Evolutionary conservation across 129 eudicot species (phyloP).

Genomic region (Centella asiatica): DNA sequence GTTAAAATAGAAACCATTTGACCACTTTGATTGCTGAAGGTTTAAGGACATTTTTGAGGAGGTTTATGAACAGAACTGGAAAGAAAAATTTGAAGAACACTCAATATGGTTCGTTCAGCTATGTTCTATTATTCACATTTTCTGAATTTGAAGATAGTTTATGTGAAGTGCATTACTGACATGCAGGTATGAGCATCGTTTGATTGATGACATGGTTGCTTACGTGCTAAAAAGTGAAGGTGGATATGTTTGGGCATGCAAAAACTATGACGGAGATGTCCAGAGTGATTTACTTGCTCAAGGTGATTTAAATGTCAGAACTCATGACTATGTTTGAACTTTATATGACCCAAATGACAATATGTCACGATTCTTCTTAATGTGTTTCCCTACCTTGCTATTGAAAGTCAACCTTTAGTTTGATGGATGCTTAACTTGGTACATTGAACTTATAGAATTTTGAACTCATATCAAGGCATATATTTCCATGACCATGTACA

Average conservation of each 20-base stretch:
- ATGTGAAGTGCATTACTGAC: background rate
- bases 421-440: no score
- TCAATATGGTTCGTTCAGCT: constrained; percentile 49
- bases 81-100: constrained; percentile 69
- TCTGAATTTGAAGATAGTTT: background rate
- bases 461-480: no score
- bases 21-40: constrained; percentile 28
- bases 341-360: background rate
- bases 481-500: no score
- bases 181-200: constrained; percentile 90
- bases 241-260: constrained; percentile 98
- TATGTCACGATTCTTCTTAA: background rate
- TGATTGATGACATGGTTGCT: constrained; percentile 99
- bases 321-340: background rate
- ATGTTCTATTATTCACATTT: background rate
- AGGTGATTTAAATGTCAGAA: constrained; percentile 39
- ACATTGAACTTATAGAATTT: no score
- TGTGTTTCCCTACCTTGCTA: no score
- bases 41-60: constrained; percentile 96
- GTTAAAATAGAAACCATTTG: background rate
- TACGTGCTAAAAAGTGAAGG: constrained; percentile 91
- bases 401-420: no score
- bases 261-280: constrained; percentile 97
- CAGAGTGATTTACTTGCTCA: constrained; percentile 98
- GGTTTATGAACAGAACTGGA: constrained; percentile 90